phyloP scores from a whole-genome alignment of 805 yeast species.

The Priceomyces melissophilus region DNA sequence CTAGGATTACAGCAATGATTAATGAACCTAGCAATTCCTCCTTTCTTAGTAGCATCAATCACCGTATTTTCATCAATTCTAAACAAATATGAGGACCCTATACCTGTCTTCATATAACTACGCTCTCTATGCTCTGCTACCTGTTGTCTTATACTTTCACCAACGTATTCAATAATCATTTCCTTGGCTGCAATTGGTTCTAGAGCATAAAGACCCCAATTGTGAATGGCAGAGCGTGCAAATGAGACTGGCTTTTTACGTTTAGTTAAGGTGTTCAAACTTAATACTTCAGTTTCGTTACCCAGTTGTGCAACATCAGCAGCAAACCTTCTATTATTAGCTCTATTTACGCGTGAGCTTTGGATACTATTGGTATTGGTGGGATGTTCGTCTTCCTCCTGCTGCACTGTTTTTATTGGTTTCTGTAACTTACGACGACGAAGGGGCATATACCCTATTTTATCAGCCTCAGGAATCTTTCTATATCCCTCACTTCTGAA shows the following conservation, averaged over 20 bases:
- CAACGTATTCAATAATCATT: constrained; percentile 97
- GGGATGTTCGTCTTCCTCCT: constrained; percentile 43
- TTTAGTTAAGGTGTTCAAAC: constrained; percentile 82
- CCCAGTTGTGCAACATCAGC: constrained; percentile 87
- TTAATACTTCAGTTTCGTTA: constrained; percentile 74
- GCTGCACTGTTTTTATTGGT: constrained; percentile 74
- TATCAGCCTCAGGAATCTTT: constrained; percentile 69
- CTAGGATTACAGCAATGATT: constrained; percentile 98
- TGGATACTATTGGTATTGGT: constrained; percentile 28
- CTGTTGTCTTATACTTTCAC: constrained; percentile 89
- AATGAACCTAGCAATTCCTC: constrained; percentile 95
- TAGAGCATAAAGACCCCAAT: constrained; percentile 96
- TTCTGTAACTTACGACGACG: constrained; percentile 59
- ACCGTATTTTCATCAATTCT: constrained; percentile 92
- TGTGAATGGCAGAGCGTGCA: constrained; percentile 94
- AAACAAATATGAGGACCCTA: constrained; percentile 91
- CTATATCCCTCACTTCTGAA: constrained; percentile 71
- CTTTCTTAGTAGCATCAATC: constrained; percentile 94
- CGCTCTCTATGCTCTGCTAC: constrained; percentile 92
- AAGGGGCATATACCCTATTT: constrained; percentile 78
- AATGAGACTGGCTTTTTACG: constrained; percentile 93
- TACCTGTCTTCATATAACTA: constrained; percentile 81
- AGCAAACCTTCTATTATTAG: constrained; percentile 80
- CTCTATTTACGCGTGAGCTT: constrained; percentile 82
- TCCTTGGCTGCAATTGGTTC: constrained; percentile 95